A percentile compares a stretch with the other conserved stretches of the same genome.
Conservation (phyloP, 441 rosid species). For the Dalechampia spathulata region DNA sequence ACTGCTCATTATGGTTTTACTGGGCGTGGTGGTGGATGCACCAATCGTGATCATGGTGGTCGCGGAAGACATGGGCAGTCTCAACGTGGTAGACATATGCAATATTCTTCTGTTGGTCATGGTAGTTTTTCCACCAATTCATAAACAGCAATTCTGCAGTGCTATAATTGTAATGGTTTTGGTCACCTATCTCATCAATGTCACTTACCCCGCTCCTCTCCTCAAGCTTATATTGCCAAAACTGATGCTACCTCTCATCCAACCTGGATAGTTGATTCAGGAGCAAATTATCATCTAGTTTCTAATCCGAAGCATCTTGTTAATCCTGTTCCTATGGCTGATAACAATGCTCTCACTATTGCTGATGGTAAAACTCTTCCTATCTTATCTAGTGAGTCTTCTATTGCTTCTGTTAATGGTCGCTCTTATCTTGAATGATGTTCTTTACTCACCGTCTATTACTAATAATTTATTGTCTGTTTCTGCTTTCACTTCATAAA, state of each 20-base stretch:
- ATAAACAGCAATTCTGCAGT: too few species aligned
- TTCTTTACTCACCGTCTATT: background rate
- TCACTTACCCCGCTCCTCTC: background rate
- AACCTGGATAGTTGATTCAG: background rate
- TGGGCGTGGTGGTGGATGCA: too few species aligned
- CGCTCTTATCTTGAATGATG: background rate
- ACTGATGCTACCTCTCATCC: background rate
- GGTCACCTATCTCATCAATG: too few species aligned
- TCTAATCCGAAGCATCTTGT: background rate
- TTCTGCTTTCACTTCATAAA: background rate
- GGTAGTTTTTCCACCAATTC: too few species aligned
- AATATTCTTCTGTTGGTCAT: too few species aligned
- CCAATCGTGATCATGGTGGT: too few species aligned
- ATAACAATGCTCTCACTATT: background rate
- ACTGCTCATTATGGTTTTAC: too few species aligned
- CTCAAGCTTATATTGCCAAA: background rate
- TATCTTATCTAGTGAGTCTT: background rate
- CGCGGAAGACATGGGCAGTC: too few species aligned
- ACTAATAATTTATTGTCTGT: background rate
- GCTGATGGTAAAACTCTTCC: background rate
- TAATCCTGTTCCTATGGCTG: background rate
- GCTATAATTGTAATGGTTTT: too few species aligned
- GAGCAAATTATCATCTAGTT: background rate
- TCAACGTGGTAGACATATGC: too few species aligned
- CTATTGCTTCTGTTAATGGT: background rate